A percentile compares a stretch with the other conserved stretches of the same genome.
These are phyloP conservation scores for Skeletonema menzelii DNA, from an alignment of 108 stramenopile species.

Conservation along the genomic window DNA sequence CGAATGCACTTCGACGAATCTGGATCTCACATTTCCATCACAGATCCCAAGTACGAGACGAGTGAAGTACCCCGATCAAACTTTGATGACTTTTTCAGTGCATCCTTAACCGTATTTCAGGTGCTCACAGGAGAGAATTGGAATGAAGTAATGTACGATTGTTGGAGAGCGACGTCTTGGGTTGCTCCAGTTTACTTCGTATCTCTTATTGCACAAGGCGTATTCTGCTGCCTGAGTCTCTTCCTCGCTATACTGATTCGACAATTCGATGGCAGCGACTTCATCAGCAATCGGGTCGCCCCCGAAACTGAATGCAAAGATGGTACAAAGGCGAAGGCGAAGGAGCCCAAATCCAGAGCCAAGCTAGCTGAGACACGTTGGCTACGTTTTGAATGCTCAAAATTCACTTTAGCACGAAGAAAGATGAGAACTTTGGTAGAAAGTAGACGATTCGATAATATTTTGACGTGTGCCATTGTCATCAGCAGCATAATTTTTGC, in stretches of 20 bases:
- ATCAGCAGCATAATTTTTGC: conserved; percentile 38
- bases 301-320: background rate
- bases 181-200: conserved; percentile 52
- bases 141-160: conserved; percentile 67
- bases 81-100: conserved; percentile 53
- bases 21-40: conserved; percentile 25
- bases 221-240: conserved; percentile 59
- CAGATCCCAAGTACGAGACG: conserved; percentile 19
- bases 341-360: background rate
- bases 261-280: conserved; percentile 52
- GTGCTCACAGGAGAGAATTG: conserved; percentile 68
- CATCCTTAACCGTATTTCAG: conserved; percentile 53
- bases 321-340: too few species aligned
- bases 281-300: background rate
- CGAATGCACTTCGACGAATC: conserved; percentile 44
- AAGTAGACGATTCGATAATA: conserved; percentile 25
- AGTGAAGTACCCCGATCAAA: conserved; percentile 44
- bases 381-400: background rate
- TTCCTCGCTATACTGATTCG: conserved; percentile 67
- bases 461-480: conserved; percentile 39
- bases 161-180: conserved; percentile 45
- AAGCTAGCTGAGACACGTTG: background rate
- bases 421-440: background rate
- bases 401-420: background rate
- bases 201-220: conserved; percentile 49